These are phyloP conservation scores for Microbotryum scabiosae DNA, from an alignment of 1,284 basidiomycete genomes.

Conservation along the genomic window DNA sequence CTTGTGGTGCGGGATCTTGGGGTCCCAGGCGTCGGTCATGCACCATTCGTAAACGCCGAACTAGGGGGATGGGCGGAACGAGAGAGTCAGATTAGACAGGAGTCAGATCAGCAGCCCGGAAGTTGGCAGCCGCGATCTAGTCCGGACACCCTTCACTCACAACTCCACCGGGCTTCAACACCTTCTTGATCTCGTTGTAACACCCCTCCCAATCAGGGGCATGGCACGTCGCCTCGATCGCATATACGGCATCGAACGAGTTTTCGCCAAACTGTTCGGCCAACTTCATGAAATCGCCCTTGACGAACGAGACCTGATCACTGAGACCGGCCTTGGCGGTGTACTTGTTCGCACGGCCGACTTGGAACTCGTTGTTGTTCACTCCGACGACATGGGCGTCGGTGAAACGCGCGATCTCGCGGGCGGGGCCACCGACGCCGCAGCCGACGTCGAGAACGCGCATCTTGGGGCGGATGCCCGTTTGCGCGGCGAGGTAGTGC, in stretches of 20 bases:
- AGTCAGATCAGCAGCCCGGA: too few relatives aligned
- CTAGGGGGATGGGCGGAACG: conserved; percentile 41
- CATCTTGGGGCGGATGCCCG: conserved; percentile 78
- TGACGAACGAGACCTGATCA: conserved; percentile 68
- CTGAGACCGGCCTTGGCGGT: conserved; percentile 70
- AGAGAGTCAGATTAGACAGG: too few relatives aligned
- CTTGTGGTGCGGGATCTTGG: conserved; percentile 75
- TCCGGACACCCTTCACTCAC: conserved; percentile 49
- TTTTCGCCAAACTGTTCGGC: conserved; percentile 85
- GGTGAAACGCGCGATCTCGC: conserved; percentile 87
- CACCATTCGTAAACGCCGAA: conserved; percentile 99
- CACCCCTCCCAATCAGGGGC: conserved; percentile 93
- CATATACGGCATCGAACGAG: conserved; percentile 79
- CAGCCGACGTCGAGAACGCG: conserved; percentile 96
- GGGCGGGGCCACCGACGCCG: conserved; percentile 92
- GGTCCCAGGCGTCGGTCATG: conserved; percentile 94
- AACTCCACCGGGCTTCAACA: conserved; percentile 92
- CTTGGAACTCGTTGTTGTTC: conserved; percentile 97
- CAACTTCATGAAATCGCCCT: conserved; percentile 94
- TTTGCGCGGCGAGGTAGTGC: conserved; percentile 87
- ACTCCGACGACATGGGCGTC: conserved; percentile 79
- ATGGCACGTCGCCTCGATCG: conserved; percentile 93
- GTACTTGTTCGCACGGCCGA: conserved; percentile 75
- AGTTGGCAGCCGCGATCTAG: neutral
- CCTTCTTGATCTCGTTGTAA: conserved; percentile 86